These are phyloP conservation scores for Naganishia sp. DNA, from an alignment of 1,284 basidiomycete genomes.

Conservation along the genomic window DNA sequence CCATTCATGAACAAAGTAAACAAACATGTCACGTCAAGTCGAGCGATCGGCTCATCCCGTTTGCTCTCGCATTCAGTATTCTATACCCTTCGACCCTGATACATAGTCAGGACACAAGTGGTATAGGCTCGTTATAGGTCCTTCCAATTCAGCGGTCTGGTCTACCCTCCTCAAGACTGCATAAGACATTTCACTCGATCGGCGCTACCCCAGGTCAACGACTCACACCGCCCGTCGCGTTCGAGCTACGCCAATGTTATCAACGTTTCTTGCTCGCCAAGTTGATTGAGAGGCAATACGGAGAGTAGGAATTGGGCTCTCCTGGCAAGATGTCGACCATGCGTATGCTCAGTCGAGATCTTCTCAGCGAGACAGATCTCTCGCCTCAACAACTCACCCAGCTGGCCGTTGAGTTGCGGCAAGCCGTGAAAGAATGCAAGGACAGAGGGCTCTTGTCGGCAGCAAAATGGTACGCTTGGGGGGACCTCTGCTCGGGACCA, in stretches of 20 bases:
- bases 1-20: background rate
- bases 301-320: too few relatives aligned
- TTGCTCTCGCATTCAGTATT: background rate
- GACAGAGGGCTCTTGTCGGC: slow-evolving; percentile 52
- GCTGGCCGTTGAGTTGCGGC: slow-evolving; percentile 50
- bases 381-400: slow-evolving; percentile 31
- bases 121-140: too few relatives aligned
- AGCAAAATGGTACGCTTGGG: slow-evolving; percentile 48
- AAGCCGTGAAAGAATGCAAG: slow-evolving; percentile 47
- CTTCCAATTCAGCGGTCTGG: too few relatives aligned
- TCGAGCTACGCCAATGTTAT: slow-evolving; percentile 1
- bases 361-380: slow-evolving; percentile 7
- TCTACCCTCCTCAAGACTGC: too few relatives aligned
- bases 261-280: background rate
- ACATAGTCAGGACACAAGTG: too few relatives aligned
- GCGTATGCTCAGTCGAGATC: slow-evolving; percentile 3
- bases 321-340: background rate
- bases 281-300: too few relatives aligned
- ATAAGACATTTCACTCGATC: too few relatives aligned
- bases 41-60: background rate
- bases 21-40: background rate
- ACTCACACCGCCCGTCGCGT: too few relatives aligned
- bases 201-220: too few relatives aligned
- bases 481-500: background rate
- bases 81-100: too few relatives aligned